Conservation (phyloP, 164 flowering plant genomes). For the Vitis rotundifolia region DNA sequence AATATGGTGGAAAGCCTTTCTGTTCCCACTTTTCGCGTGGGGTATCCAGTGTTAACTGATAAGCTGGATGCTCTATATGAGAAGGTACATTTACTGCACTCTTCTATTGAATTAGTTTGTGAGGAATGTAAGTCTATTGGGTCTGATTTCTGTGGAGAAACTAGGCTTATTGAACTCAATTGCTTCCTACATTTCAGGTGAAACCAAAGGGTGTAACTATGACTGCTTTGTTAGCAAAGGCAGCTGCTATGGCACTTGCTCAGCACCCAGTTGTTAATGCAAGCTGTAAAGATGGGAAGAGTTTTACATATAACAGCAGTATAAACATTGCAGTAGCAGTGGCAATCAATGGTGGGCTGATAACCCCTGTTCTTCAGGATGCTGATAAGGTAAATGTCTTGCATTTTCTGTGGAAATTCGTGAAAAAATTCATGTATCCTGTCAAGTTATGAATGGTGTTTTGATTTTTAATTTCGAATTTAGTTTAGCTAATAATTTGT, state of each 20-base stretch:
- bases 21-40: slow-evolving; percentile 88
- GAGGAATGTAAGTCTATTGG: neutral
- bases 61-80: slow-evolving; percentile 81
- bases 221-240: slow-evolving; percentile 90
- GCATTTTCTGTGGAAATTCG: neutral
- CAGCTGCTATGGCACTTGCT: slow-evolving; percentile 85
- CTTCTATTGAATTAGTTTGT: neutral
- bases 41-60: slow-evolving; percentile 79
- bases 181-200: slow-evolving; percentile 42
- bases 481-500: neutral
- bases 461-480: slow-evolving; percentile 1
- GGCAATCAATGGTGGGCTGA: slow-evolving; percentile 88
- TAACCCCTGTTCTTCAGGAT: slow-evolving; percentile 93
- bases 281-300: slow-evolving; percentile 87
- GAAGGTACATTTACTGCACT: slow-evolving; percentile 48
- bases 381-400: slow-evolving; percentile 70
- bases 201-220: slow-evolving; percentile 92
- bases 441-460: neutral
- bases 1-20: slow-evolving; percentile 90
- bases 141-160: neutral
- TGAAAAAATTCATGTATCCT: too few relatives aligned
- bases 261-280: slow-evolving; percentile 92
- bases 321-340: slow-evolving; percentile 92
- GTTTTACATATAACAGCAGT: slow-evolving; percentile 69
- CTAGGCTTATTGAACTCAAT: neutral